Evolutionary conservation across 768 basidiomycete genomes (phyloP), one percentile per base, ranked within the genome.

Genomic region (Podaxis sp.): DNA sequence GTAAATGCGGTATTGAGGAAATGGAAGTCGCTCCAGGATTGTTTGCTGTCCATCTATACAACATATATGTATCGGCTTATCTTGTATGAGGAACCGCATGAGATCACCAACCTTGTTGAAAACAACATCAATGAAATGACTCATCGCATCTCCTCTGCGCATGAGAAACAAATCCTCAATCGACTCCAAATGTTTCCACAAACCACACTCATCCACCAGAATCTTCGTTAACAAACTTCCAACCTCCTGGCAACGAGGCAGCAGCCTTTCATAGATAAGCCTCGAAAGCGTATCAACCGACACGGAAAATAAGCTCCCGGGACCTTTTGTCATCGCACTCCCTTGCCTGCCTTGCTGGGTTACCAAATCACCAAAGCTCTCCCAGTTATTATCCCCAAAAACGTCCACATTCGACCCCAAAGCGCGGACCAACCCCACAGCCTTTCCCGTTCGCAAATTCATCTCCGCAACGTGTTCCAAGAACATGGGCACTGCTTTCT

Each of bases 11-110:
- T 87, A 68, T 94, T 94, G 59, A 94, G 72, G 73, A 90, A 91
- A 74, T 95, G 93, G 70, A 91, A 92, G 69, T 94, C 93, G 51
- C 75, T 80, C 92, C 92, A 95, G 38, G 76, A 69, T 68, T 88
- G 85, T 52, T 82, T 78, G n/a, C 77, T 77, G 66, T 94, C 90
- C 84, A 93, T 92, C 91, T 93, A 58, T 4, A 54, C 3, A 49
- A 49, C 17, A 55, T 55, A 26, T 38, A 26, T 60, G 24, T 40
- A 26, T 60, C 30, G 59, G 54, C 28, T n/a, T 37, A 3, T 13
- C 20, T 20, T 26, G 26, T 22, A 2, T 2, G 22, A 33, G 33
- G 8, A 10, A 20, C 30, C 15, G 13, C 15, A 46, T 52, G 52
- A 37, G 41, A 36, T 11, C 11, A 64, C 76, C 44, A 65, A 91